Conservation (phyloP, 345 rosid genomes). For the Populus alba region DNA sequence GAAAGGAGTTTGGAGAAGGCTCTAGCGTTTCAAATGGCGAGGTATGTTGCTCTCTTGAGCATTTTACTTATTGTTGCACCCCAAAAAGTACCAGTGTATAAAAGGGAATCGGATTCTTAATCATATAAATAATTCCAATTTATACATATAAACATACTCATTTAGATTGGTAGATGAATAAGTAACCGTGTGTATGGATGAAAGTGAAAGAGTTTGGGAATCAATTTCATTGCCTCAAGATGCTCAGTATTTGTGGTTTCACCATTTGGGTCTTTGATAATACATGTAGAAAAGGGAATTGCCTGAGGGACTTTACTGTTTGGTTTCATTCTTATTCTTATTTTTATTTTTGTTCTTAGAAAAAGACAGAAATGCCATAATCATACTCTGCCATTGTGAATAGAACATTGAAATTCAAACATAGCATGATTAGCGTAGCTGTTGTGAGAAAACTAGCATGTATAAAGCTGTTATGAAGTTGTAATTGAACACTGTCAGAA, state of each 20-base stretch:
- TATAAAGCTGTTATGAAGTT: not conserved
- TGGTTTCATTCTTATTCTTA: too few species aligned
- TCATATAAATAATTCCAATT: not conserved
- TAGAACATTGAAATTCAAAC: not conserved
- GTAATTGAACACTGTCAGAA: not conserved
- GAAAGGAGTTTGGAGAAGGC: slow-evolving; percentile 54
- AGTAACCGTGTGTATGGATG: not conserved
- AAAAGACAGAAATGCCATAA: not conserved
- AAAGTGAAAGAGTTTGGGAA: too few species aligned
- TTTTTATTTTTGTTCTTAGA: not conserved
- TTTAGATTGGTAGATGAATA: not conserved
- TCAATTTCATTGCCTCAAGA: not conserved
- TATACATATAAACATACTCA: not conserved
- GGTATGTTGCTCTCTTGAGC: slow-evolving; percentile 42
- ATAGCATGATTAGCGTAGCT: not conserved
- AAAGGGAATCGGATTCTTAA: not conserved
- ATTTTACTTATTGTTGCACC: not conserved
- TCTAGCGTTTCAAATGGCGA: slow-evolving; percentile 45
- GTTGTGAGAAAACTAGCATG: not conserved
- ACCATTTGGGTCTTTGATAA: not conserved
- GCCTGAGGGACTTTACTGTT: not conserved
- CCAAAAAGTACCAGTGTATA: not conserved
- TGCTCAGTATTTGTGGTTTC: not conserved
- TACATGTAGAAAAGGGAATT: not conserved
- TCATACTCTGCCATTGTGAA: not conserved